Evolutionary conservation across 2,329 filamentous ascomycete genomes (phyloP).

Genomic region (Colletotrichum sp.): DNA sequence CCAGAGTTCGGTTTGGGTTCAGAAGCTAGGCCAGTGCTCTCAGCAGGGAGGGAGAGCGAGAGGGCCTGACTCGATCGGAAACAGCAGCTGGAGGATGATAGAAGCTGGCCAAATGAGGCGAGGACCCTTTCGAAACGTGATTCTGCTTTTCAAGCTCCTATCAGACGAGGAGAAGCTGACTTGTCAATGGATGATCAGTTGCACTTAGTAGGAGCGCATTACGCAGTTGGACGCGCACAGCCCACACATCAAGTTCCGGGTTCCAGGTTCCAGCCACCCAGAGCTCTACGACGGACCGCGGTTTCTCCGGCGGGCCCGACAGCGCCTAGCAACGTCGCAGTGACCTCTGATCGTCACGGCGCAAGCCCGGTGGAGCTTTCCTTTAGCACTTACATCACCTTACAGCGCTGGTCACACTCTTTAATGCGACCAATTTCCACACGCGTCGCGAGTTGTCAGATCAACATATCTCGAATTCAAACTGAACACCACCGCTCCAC

Average conservation of each 20-base stretch:
- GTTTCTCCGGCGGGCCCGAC: slow-evolving; percentile 8
- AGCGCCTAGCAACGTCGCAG: neutral
- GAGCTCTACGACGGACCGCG: slow-evolving; percentile 4
- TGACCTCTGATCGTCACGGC: neutral
- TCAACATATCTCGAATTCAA: neutral
- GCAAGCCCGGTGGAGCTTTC: neutral
- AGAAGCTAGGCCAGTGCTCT: neutral
- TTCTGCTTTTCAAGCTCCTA: neutral
- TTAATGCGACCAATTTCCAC: neutral
- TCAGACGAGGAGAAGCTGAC: slow-evolving; percentile 6
- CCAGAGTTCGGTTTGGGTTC: slow-evolving; percentile 9
- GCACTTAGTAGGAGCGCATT: slow-evolving; percentile 8
- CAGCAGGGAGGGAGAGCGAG: neutral
- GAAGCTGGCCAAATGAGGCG: neutral
- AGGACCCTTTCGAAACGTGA: neutral
- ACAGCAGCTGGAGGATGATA: neutral
- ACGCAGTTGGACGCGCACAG: slow-evolving; percentile 14
- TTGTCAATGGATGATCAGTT: neutral
- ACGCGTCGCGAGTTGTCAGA: neutral
- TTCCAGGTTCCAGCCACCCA: slow-evolving; percentile 17
- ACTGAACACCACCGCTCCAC: neutral
- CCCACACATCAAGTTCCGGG: slow-evolving; percentile 16
- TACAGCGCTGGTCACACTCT: neutral
- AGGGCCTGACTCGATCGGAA: neutral
- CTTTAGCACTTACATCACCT: neutral